phyloP scores from a whole-genome alignment of 164 flowering plant genomes.

The Litsea cubeba region DNA sequence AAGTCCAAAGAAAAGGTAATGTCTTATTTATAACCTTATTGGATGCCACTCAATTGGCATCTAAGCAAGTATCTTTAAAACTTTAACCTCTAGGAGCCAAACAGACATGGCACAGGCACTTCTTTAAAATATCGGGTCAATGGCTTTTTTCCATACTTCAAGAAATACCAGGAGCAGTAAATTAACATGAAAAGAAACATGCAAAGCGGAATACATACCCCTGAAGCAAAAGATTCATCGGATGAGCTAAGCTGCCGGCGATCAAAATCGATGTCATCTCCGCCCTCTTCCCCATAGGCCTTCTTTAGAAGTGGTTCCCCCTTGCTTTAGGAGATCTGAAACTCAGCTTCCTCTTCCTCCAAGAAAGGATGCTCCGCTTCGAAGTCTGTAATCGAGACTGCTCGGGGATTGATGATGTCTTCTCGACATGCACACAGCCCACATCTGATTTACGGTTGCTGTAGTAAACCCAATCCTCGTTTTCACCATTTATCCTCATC shows the following conservation, averaged over 20 bases:
- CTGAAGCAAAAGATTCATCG: slow-evolving; percentile 53
- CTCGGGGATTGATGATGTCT: slow-evolving; percentile 38
- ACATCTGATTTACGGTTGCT: slow-evolving; percentile 84
- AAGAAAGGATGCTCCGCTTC: slow-evolving; percentile 72
- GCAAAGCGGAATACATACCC: slow-evolving; percentile 39
- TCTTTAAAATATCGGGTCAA: not conserved
- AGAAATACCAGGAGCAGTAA: not conserved
- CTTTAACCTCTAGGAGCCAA: too few species aligned
- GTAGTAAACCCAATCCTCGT: slow-evolving; percentile 82
- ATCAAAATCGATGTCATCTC: slow-evolving; percentile 97
- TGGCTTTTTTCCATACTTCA: not conserved
- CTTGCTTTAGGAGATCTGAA: slow-evolving; percentile 86
- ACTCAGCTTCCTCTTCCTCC: slow-evolving; percentile 92
- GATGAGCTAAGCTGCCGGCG: slow-evolving; percentile 90
- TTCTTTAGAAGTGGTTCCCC: slow-evolving; percentile 95
- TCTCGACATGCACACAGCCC: slow-evolving; percentile 50
- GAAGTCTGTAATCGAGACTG: slow-evolving; percentile 43
- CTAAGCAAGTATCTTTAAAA: too few species aligned
- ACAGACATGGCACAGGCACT: not conserved
- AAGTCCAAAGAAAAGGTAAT: too few species aligned
- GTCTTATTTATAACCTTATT: too few species aligned
- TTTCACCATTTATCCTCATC: slow-evolving; percentile 41
- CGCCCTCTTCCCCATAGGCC: slow-evolving; percentile 95
- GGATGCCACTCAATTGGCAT: too few species aligned
- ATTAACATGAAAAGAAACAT: not conserved